Evolutionary conservation across 139 green algal genomes (phyloP).

Genomic region (Chlorella sorokiniana): DNA sequence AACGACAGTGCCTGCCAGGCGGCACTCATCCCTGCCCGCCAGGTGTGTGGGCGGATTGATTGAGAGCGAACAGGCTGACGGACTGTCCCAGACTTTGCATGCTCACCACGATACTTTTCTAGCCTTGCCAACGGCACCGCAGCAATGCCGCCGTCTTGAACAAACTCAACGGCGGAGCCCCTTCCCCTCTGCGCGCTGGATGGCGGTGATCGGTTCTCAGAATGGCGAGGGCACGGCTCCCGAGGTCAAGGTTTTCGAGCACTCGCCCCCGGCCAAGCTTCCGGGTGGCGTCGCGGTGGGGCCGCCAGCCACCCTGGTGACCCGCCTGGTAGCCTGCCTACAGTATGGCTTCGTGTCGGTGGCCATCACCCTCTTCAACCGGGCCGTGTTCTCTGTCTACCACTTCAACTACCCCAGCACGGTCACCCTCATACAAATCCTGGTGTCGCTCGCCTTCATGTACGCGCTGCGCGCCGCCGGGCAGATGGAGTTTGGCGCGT

Average conservation of each 20-base stretch:
- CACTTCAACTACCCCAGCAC: constrained; percentile 55
- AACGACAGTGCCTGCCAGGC: too few species aligned
- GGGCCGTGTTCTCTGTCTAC: constrained; percentile 62
- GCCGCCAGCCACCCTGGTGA: neutral
- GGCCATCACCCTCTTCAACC: constrained; percentile 68
- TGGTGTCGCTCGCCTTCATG: constrained; percentile 55
- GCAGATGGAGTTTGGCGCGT: constrained; percentile 30
- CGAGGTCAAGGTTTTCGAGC: neutral
- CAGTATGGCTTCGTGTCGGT: constrained; percentile 52
- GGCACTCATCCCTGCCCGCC: too few species aligned
- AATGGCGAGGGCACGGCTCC: neutral
- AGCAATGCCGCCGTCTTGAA: too few species aligned
- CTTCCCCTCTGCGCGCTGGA: too few species aligned
- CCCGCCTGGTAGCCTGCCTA: constrained; percentile 41
- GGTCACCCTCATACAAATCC: constrained; percentile 54
- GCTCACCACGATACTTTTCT: too few species aligned
- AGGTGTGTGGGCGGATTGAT: too few species aligned
- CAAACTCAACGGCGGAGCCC: too few species aligned
- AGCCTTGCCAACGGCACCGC: too few species aligned
- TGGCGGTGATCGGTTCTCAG: too few species aligned
- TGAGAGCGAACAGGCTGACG: too few species aligned
- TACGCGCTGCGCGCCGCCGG: constrained; percentile 9
- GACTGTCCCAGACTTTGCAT: too few species aligned
- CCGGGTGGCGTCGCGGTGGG: neutral
- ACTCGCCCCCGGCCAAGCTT: neutral